These are phyloP conservation scores for Cymbidium sinense DNA, from an alignment of 106 monocot genomes.

Conservation along the genomic window DNA sequence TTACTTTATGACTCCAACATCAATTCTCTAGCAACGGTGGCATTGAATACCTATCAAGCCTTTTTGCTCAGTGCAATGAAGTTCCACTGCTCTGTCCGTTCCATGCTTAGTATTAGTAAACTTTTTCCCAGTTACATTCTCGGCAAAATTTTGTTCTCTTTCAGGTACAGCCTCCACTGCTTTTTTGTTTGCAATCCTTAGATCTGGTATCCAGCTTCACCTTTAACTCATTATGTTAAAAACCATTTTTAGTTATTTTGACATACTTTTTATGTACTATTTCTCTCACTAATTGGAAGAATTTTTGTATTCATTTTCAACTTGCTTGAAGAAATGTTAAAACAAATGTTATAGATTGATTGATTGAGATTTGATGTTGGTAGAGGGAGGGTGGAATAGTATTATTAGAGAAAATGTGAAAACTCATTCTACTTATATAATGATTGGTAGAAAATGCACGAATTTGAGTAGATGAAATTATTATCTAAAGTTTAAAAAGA, in stretches of 20 bases:
- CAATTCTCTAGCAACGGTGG: constrained; percentile 54
- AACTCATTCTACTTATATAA: neutral
- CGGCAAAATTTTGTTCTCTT: constrained; percentile 41
- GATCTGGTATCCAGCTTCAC: too few relatives aligned
- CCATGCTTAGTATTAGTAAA: constrained; percentile 15
- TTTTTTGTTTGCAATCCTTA: neutral
- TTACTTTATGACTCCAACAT: constrained; percentile 78
- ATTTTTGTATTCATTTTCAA: neutral
- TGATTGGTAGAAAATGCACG: neutral
- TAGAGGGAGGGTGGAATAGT: neutral
- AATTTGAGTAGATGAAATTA: too few relatives aligned
- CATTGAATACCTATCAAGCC: constrained; percentile 84
- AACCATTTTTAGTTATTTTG: too few relatives aligned
- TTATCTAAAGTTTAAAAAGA: too few relatives aligned
- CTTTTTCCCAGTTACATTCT: constrained; percentile 25
- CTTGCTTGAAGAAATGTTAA: neutral
- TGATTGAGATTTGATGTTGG: neutral
- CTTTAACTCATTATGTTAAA: too few relatives aligned
- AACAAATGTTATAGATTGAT: neutral
- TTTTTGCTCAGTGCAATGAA: constrained; percentile 97
- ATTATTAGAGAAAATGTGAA: neutral
- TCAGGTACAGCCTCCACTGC: constrained; percentile 47
- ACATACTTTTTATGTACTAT: neutral
- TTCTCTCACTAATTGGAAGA: neutral
- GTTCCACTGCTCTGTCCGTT: constrained; percentile 69